Evolutionary conservation across 1,139 yeast genomes (phyloP), one percentile per base, ranked within the genome.

Genomic region (Meyerozyma smithsonii): DNA sequence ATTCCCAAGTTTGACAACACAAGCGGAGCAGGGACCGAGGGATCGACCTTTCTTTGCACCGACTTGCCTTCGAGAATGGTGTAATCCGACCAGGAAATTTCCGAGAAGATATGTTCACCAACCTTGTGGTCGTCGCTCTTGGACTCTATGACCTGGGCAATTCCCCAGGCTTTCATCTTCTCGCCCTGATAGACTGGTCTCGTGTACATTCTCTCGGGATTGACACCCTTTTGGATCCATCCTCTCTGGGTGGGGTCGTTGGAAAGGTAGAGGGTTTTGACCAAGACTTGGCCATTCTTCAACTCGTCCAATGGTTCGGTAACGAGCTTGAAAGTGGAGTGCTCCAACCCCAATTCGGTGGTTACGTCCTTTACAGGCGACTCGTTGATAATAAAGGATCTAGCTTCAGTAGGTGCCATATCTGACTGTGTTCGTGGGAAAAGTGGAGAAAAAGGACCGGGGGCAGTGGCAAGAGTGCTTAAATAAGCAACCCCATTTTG

Each of bases 1-100:
- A 59, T 45, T 2, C 65, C 66, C 23, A 76, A 61, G 2, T 70
- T 64, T 24, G 76, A 71, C 40, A 77, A 55, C 50, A 65, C 70
- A 58, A 67, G 62, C 34, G 66, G 56, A 36, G 69, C 49, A n/a
- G 61, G 56, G 8, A 51, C 21, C 8, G 41, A 39, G 8, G 41
- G 17, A 3, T 47, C 50, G 28, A 67, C 46, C 38, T 52, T 58
- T 43, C 49, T 53, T 47, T 46, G 51, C 21, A 66, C 38, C 5
- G 28, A 38, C 3, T 43, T 36, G 30, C 56, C 63, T 11, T 42
- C 30, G 14, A 58, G 46, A 12, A 63, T 50, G 11, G 48, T 47
- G 45, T 63, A 61, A 25, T 63, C 62, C 12, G 57, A 48, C 74
- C 74, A 69, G 30, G 44, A 47, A 16, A 61, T 37, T 15, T 43